Percentiles rank a stretch among this genome's conserved stretches.
Conservation (phyloP, 2,329 filamentous ascomycete genomes). For the Metarhizium brunneum region DNA sequence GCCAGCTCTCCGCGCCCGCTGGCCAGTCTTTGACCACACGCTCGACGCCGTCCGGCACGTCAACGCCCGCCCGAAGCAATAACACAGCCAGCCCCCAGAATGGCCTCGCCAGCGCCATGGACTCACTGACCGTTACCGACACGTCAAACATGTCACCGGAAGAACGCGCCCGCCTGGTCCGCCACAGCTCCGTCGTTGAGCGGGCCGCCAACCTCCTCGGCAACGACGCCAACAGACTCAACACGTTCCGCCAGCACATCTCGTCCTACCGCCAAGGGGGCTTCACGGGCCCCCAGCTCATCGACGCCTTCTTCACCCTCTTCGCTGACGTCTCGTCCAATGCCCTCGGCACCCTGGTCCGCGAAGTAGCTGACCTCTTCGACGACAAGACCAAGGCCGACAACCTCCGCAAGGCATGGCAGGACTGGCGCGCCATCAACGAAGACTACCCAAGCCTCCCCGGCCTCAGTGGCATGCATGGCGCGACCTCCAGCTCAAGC, state of each 20-base stretch:
- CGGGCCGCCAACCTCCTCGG: slow-evolving; percentile 73
- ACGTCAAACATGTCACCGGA: slow-evolving; percentile 54
- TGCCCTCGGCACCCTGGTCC: slow-evolving; percentile 79
- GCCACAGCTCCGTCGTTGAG: slow-evolving; percentile 78
- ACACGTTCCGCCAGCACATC: slow-evolving; percentile 68
- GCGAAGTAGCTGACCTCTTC: slow-evolving; percentile 87
- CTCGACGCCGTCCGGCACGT: slow-evolving; percentile 4
- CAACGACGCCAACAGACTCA: slow-evolving; percentile 66
- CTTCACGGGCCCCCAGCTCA: slow-evolving; percentile 65
- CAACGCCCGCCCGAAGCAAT: slow-evolving; percentile 11
- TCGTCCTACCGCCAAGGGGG: slow-evolving; percentile 65
- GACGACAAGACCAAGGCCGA: slow-evolving; percentile 71
- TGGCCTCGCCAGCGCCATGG: slow-evolving; percentile 28
- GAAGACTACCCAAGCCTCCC: slow-evolving; percentile 91
- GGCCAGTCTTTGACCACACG: slow-evolving; percentile 1
- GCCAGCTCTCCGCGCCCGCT: slow-evolving; percentile 53
- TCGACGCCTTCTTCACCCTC: slow-evolving; percentile 79
- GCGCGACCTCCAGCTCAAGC: slow-evolving; percentile 44
- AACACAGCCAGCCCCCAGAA: slow-evolving; percentile 5
- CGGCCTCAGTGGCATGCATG: slow-evolving; percentile 59
- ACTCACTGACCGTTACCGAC: slow-evolving; percentile 42
- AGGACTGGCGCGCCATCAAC: slow-evolving; percentile 90
- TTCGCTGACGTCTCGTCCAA: slow-evolving; percentile 70
- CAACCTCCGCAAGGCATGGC: slow-evolving; percentile 73
- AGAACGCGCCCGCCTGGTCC: slow-evolving; percentile 69